Conservation (phyloP, 306 rosid species). For the Parietaria judaica region DNA sequence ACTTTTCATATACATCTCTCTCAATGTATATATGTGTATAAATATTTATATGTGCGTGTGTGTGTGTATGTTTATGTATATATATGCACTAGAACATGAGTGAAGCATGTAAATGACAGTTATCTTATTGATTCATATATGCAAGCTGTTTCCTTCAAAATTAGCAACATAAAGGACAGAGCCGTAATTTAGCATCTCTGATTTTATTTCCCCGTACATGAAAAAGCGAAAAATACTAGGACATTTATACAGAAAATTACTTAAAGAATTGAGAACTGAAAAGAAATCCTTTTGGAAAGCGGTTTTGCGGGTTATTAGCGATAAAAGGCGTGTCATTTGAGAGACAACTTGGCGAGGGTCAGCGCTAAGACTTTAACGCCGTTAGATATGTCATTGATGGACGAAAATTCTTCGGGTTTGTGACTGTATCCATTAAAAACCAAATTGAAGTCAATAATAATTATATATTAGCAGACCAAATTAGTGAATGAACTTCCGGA, state of each 20-base stretch:
- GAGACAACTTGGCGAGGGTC: constrained; percentile 77
- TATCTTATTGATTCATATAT: not conserved
- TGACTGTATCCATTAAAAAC: constrained; percentile 83
- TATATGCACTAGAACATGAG: not conserved
- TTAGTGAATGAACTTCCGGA: not conserved
- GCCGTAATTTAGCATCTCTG: not conserved
- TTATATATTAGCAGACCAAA: not conserved
- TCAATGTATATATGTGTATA: not conserved
- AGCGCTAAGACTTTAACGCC: constrained; percentile 81
- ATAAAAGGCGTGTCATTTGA: constrained; percentile 30
- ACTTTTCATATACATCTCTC: not conserved
- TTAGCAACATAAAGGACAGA: not conserved
- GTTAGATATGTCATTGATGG: constrained; percentile 57
- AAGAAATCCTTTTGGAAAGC: not conserved
- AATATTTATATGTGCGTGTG: not conserved
- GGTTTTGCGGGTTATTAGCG: constrained; percentile 8
- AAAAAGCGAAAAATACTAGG: not conserved
- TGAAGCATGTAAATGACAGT: not conserved
- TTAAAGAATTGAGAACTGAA: not conserved
- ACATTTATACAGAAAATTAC: not conserved
- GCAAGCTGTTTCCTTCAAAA: not conserved
- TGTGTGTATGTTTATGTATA: not conserved
- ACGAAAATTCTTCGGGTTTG: constrained; percentile 87
- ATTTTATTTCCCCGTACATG: not conserved
- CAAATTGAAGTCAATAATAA: not conserved